phyloP scores from a whole-genome alignment of 768 basidiomycete genomes.

The Phlebiopsis flavidoalba region DNA sequence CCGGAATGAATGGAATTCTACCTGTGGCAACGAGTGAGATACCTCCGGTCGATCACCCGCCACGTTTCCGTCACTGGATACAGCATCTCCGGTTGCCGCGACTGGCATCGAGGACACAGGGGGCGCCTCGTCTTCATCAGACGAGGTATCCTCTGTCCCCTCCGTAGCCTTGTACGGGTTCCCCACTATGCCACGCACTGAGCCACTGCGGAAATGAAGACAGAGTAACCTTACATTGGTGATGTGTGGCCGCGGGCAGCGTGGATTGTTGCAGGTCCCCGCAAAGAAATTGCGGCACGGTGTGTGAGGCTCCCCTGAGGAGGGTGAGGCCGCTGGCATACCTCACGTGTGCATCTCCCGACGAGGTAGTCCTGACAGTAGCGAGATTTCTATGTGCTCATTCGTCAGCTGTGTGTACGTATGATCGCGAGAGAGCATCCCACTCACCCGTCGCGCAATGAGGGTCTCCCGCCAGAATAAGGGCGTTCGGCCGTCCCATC shows the following conservation, averaged over 20 bases:
- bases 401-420: neutral
- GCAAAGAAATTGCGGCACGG: neutral
- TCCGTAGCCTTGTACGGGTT: neutral
- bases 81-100: neutral
- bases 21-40: too few relatives aligned
- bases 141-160: neutral
- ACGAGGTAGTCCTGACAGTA: neutral
- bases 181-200: neutral
- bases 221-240: neutral
- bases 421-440: neutral
- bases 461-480: neutral
- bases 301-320: neutral
- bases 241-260: neutral
- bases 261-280: neutral
- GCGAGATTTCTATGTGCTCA: neutral
- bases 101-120: neutral
- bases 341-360: neutral
- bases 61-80: too few relatives aligned
- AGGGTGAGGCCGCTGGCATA: neutral
- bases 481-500: neutral
- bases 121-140: neutral
- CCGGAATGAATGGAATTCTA: too few relatives aligned
- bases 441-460: neutral
- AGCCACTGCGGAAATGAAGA: too few relatives aligned
- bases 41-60: too few relatives aligned